These are phyloP conservation scores for Flaveria brownii DNA, from an alignment of 129 eudicot species.

Conservation along the genomic window DNA sequence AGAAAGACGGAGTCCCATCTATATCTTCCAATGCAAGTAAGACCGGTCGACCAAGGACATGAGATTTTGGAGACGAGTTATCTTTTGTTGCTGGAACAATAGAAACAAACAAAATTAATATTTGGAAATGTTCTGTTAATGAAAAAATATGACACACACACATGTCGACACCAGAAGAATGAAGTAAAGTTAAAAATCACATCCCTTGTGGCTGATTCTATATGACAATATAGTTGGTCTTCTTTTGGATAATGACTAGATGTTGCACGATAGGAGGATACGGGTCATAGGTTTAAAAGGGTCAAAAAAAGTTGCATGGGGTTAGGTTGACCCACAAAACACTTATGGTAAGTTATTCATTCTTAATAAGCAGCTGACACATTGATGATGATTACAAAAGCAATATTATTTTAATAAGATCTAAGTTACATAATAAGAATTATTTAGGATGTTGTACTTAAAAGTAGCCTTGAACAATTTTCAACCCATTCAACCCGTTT, in stretches of 20 bases:
- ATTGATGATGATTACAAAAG: not conserved
- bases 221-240: not conserved
- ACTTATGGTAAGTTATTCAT: not conserved
- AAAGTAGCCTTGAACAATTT: not conserved
- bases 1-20: constrained; percentile 93
- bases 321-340: not conserved
- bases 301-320: not conserved
- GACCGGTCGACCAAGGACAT: constrained; percentile 87
- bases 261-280: not conserved
- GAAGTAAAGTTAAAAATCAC: not conserved
- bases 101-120: constrained; percentile 16
- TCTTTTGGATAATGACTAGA: not conserved
- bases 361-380: not conserved
- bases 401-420: no score
- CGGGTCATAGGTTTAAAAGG: not conserved
- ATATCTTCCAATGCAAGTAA: constrained; percentile 95
- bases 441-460: not conserved
- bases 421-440: not conserved
- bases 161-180: not conserved
- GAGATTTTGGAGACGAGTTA: constrained; percentile 53
- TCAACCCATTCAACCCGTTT: not conserved
- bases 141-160: not conserved
- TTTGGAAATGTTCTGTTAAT: constrained; percentile 4
- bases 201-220: not conserved
- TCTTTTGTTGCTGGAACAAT: constrained; percentile 59